These are phyloP conservation scores for Rhizoclosmatium globosum DNA, from an alignment of 192 early-diverging fungal genomes.

Conservation along the genomic window DNA sequence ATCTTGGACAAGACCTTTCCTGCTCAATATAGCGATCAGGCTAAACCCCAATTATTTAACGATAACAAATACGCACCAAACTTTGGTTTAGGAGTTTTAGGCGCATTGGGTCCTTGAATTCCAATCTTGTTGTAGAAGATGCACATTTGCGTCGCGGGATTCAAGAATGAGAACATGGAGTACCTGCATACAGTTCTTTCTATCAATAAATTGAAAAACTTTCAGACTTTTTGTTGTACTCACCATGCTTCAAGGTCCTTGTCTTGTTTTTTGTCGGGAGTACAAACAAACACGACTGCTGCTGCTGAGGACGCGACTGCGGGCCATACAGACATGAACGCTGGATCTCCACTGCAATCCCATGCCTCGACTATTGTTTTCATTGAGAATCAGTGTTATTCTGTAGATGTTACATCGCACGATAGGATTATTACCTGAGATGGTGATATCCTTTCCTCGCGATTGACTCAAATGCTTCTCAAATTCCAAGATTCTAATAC, in stretches of 20 bases:
- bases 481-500: slow-evolving; percentile 29
- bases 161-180: slow-evolving; percentile 44
- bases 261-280: slow-evolving; percentile 50
- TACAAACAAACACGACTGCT: slow-evolving; percentile 45
- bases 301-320: slow-evolving; percentile 45
- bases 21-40: neutral
- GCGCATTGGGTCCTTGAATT: neutral
- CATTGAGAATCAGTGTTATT: neutral
- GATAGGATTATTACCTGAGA: slow-evolving; percentile 8
- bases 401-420: neutral
- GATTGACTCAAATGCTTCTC: slow-evolving; percentile 24
- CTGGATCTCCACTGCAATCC: slow-evolving; percentile 58
- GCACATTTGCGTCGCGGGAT: slow-evolving; percentile 39
- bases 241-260: slow-evolving; percentile 55
- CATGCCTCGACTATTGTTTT: slow-evolving; percentile 49
- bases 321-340: slow-evolving; percentile 44
- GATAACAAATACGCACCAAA: slow-evolving; percentile 5
- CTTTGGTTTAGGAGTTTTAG: slow-evolving; percentile 26
- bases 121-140: slow-evolving; percentile 48
- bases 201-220: too few relatives aligned
- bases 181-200: slow-evolving; percentile 27
- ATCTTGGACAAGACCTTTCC: slow-evolving; percentile 43
- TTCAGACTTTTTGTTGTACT: neutral
- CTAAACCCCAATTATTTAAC: neutral
- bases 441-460: slow-evolving; percentile 18